Percentiles rank a stretch among this genome's conserved stretches.
phyloP scores from a whole-genome alignment of 495 filamentous ascomycete genomes.

The Bathelium albidoporum region DNA sequence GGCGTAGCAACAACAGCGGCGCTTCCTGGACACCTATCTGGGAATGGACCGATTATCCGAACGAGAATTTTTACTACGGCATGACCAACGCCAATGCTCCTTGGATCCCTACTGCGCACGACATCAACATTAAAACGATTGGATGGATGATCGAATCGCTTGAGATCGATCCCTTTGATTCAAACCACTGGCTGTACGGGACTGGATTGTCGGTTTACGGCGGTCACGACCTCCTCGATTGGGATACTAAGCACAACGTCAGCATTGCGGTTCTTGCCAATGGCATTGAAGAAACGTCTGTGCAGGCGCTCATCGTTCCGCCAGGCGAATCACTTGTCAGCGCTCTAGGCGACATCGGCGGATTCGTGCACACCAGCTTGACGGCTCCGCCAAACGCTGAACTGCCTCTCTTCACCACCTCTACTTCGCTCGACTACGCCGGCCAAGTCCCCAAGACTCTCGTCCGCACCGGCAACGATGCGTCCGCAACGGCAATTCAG shows the following conservation, averaged over 20 bases:
- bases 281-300: conserved; percentile 50
- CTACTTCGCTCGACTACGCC: conserved; percentile 46
- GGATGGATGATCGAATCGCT: conserved; percentile 58
- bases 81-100: conserved; percentile 33
- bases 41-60: conserved; percentile 42
- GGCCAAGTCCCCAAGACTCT: conserved; percentile 43
- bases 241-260: conserved; percentile 42
- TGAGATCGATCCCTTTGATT: conserved; percentile 49
- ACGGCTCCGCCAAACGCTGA: conserved; percentile 37
- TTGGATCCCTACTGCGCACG: conserved; percentile 32
- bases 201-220: conserved; percentile 49
- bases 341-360: conserved; percentile 49
- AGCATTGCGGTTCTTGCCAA: conserved; percentile 42
- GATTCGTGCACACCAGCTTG: conserved; percentile 41
- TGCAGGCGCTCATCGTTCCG: conserved; percentile 41
- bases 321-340: conserved; percentile 45
- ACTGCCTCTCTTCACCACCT: conserved; percentile 42
- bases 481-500: conserved; percentile 26
- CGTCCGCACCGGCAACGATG: conserved; percentile 44
- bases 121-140: conserved; percentile 38
- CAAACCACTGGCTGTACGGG: conserved; percentile 50
- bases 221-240: conserved; percentile 25
- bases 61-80: conserved; percentile 35
- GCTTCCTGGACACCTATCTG: conserved; percentile 43
- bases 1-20: conserved; percentile 44